Percentiles rank a stretch among this genome's conserved stretches.
Conservation (phyloP, 1,284 basidiomycete species). For the Melanopsichium pennsylvanicum region DNA sequence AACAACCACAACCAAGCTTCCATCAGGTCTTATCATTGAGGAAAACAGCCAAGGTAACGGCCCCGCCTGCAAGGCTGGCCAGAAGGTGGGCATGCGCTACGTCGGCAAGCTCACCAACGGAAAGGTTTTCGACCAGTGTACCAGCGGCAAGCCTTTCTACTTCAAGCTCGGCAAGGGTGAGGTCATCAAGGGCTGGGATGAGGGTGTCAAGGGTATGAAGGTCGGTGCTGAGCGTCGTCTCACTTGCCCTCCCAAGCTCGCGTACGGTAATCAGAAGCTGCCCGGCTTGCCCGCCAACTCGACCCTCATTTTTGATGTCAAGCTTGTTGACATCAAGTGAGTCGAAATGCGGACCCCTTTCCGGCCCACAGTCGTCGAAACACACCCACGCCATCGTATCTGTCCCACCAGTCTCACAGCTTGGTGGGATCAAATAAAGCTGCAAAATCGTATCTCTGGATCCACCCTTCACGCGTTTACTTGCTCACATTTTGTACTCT, state of each 20-base stretch:
- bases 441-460: no score
- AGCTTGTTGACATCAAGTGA: conserved; percentile 69
- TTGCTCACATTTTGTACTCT: no score
- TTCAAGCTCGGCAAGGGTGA: conserved; percentile 88
- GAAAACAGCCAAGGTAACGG: conserved; percentile 83
- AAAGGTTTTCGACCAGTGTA: conserved; percentile 88
- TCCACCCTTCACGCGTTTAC: no score
- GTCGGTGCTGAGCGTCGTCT: conserved; percentile 87
- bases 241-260: conserved; percentile 74
- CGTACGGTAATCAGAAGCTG: conserved; percentile 70
- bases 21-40: conserved; percentile 79
- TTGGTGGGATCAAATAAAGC: conserved; percentile 11
- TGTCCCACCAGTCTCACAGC: no score
- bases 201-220: conserved; percentile 89
- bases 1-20: conserved; percentile 69
- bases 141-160: conserved; percentile 83
- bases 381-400: no score
- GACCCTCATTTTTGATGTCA: conserved; percentile 71
- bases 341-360: background rate
- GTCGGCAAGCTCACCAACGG: conserved; percentile 86
- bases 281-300: conserved; percentile 70
- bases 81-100: conserved; percentile 85
- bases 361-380: no score
- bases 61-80: conserved; percentile 83
- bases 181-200: conserved; percentile 90